These are phyloP conservation scores for Tricholoma furcatifolium DNA, from an alignment of 768 basidiomycete genomes.

Conservation along the genomic window DNA sequence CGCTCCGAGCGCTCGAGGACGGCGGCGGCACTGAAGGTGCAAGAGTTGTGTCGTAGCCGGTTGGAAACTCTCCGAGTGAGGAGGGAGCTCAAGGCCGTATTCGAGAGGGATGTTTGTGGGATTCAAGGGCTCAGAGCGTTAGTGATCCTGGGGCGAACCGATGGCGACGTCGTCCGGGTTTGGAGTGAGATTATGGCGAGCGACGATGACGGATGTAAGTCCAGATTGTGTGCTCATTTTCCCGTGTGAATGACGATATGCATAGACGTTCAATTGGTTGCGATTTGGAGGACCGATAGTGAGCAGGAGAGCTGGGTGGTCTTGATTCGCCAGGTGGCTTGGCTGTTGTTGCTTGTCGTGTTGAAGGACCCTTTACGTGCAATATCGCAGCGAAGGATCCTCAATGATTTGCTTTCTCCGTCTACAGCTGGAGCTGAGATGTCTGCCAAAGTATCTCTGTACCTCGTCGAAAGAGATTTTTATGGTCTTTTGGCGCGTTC, in stretches of 20 bases:
- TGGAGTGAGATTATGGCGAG: slow-evolving; percentile 43
- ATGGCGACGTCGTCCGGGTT: slow-evolving; percentile 42
- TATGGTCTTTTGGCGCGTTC: slow-evolving; percentile 42
- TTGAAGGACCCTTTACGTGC: slow-evolving; percentile 48
- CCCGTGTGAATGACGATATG: too few relatives aligned
- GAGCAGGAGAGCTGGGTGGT: slow-evolving; percentile 57
- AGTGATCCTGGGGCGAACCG: slow-evolving; percentile 53
- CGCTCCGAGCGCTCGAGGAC: slow-evolving; percentile 56
- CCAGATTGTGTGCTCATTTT: not conserved
- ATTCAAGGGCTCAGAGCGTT: slow-evolving; percentile 63
- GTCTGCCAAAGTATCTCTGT: slow-evolving; percentile 35
- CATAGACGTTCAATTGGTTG: slow-evolving; percentile 42
- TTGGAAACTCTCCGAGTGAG: slow-evolving; percentile 40
- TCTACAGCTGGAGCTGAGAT: slow-evolving; percentile 27
- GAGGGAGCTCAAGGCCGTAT: slow-evolving; percentile 41
- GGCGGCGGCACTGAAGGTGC: slow-evolving; percentile 61
- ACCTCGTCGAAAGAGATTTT: slow-evolving; percentile 46
- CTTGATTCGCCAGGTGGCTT: slow-evolving; percentile 47
- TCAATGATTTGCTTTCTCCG: slow-evolving; percentile 46
- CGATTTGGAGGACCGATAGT: slow-evolving; percentile 30
- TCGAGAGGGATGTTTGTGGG: slow-evolving; percentile 51
- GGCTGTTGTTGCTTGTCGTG: slow-evolving; percentile 54
- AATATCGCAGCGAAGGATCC: slow-evolving; percentile 45
- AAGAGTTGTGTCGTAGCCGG: slow-evolving; percentile 68
- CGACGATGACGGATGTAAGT: slow-evolving; percentile 29